phyloP scores from a whole-genome alignment of 352 stramenopile genomes.

The Globisporangium lucens region DNA sequence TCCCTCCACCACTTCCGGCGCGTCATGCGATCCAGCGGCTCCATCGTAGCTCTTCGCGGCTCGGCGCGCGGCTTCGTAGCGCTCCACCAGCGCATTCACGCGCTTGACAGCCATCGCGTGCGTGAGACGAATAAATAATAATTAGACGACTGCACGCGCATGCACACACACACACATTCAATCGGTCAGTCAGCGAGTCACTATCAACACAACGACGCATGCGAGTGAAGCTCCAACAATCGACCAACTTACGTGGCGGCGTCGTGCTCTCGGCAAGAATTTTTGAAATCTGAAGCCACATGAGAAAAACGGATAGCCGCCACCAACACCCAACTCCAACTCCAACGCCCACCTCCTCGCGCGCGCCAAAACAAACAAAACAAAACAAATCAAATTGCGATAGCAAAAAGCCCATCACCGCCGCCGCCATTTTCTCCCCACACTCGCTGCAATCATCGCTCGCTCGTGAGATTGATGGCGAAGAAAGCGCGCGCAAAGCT shows the following conservation, averaged over 20 bases:
- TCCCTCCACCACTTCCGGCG: slow-evolving; percentile 5
- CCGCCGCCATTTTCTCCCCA: not conserved
- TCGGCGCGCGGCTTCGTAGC: slow-evolving; percentile 9
- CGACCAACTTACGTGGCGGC: not conserved
- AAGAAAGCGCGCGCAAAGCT: slow-evolving; percentile 13
- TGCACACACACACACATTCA: not conserved
- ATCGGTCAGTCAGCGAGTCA: not conserved
- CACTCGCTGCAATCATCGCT: not conserved
- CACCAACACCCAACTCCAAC: not conserved
- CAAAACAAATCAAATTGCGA: not conserved
- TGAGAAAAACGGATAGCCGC: slow-evolving; percentile 1
- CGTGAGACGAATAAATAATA: slow-evolving; percentile 1
- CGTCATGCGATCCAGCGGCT: not conserved
- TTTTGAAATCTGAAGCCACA: slow-evolving; percentile 15
- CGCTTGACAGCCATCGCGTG: slow-evolving; percentile 6
- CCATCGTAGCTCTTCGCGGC: not conserved
- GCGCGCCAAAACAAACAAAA: not conserved
- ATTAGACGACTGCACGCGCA: not conserved
- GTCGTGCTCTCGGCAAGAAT: not conserved
- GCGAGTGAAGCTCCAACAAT: not conserved
- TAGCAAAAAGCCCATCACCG: not conserved
- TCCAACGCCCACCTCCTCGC: not conserved
- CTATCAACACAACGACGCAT: not conserved
- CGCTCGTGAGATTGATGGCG: not conserved
- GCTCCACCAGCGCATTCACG: slow-evolving; percentile 13